These are phyloP conservation scores for Cyamopsis tetragonoloba DNA, from an alignment of 306 rosid genomes.

Conservation along the genomic window DNA sequence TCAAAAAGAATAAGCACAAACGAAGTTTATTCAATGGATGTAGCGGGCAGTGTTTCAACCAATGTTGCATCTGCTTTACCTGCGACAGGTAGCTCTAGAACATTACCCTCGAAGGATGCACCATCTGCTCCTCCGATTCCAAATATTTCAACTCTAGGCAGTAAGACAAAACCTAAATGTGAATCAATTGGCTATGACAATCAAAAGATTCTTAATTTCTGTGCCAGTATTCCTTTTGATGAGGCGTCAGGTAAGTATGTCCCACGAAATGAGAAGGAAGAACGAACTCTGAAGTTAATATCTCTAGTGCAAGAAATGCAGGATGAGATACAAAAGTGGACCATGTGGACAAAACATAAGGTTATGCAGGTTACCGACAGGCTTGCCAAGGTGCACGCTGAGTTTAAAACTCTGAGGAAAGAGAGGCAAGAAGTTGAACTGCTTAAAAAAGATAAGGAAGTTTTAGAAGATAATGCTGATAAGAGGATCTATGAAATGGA, in stretches of 20 bases:
- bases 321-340: slow-evolving; percentile 47
- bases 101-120: slow-evolving; percentile 28
- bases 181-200: slow-evolving; percentile 3
- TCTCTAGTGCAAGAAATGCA: slow-evolving; percentile 42
- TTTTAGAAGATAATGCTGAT: slow-evolving; percentile 43
- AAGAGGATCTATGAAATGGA: slow-evolving; percentile 62
- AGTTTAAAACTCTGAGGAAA: slow-evolving; percentile 48
- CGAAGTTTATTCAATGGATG: slow-evolving; percentile 15
- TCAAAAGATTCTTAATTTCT: slow-evolving; percentile 31
- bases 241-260: slow-evolving; percentile 37
- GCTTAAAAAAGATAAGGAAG: slow-evolving; percentile 34
- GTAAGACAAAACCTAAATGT: slow-evolving; percentile 16
- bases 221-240: slow-evolving; percentile 52
- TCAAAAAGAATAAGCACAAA: slow-evolving; percentile 21
- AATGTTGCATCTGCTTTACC: slow-evolving; percentile 28
- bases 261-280: slow-evolving; percentile 48
- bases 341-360: slow-evolving; percentile 55
- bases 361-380: slow-evolving; percentile 56
- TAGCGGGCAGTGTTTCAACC: slow-evolving; percentile 22
- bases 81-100: slow-evolving; percentile 25
- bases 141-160: slow-evolving; percentile 19
- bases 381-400: slow-evolving; percentile 40
- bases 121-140: slow-evolving; percentile 21
- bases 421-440: slow-evolving; percentile 40
- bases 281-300: slow-evolving; percentile 40